Evolutionary conservation across 257 asterid species (phyloP).

Genomic region (Nemophila menziesii): DNA sequence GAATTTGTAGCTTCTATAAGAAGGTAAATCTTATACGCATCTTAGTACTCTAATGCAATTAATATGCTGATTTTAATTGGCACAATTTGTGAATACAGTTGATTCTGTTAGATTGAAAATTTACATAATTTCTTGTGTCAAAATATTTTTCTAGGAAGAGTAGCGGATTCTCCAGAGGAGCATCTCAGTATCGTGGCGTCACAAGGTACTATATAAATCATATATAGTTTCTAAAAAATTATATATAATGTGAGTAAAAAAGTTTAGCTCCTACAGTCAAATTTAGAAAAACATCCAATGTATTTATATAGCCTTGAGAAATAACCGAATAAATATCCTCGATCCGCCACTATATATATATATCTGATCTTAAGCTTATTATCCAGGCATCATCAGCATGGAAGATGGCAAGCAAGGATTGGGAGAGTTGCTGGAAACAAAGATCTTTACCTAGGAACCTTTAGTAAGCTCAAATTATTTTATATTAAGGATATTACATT

Average conservation of each 20-base stretch:
- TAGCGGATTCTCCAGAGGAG: slow-evolving; percentile 89
- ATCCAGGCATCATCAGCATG: slow-evolving; percentile 87
- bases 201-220: slow-evolving; percentile 65
- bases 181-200: slow-evolving; percentile 88
- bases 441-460: slow-evolving; percentile 86
- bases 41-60: not conserved
- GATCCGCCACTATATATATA: no score
- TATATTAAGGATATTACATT: no score
- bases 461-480: slow-evolving; percentile 38
- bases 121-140: not conserved
- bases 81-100: not conserved
- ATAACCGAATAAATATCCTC: no score
- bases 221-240: no score
- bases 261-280: no score
- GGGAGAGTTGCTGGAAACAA: slow-evolving; percentile 97
- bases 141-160: slow-evolving; percentile 43
- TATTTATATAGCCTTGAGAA: no score
- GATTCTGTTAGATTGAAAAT: not conserved
- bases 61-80: not conserved
- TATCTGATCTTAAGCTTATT: not conserved
- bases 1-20: slow-evolving; percentile 92
- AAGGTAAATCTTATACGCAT: slow-evolving; percentile 29
- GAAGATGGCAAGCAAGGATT: slow-evolving; percentile 92
- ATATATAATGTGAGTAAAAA: no score
- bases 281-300: no score